Evolutionary conservation across 2,329 filamentous ascomycete species (phyloP), one percentile per base, ranked within the genome.

Genomic region (Diaporthe longicolla): DNA sequence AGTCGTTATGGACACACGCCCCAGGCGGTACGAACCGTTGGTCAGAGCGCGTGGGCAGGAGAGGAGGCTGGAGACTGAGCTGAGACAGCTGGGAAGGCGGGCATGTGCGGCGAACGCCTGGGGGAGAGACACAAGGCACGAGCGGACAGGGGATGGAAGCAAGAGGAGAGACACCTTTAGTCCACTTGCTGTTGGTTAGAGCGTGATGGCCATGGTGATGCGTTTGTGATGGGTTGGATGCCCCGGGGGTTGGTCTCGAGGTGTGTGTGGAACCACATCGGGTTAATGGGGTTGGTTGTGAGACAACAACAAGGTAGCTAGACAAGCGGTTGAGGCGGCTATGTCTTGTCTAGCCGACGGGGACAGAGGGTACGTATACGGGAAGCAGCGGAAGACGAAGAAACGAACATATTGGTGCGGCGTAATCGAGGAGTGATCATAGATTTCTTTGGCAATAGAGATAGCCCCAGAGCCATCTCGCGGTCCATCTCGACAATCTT

Each of bases 21-120:
- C 37, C 40, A n/a, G 35, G 29, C 32, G 63, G 45, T 59, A 73
- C 72, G 66, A 73, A 73, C 72, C 24, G 65, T 76, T 82, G 79
- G 80, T 73, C 80, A 79, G 75, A 78, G 80, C 80, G 45, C 35
- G 43, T 43, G 21, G 17, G 45, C 26, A 35, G 40, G 75, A 71
- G 75, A 35, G 50, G 75, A 71, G 75, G 61, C 73, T 76, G 70
- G 73, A 61, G 70, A 76, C 40, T 54, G 43, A 50, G 72, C 50
- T 71, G 37, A 73, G 65, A 68, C 63, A 70, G 19, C 52, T 68
- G 59, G 65, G 65, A 50, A 50, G 43, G 43, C 73, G 59, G 63
- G 45, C 57, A 63, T 71, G 57, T 71, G 57, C 57, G 71, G 71
- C 58, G 71, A 73, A 66, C 71, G 73, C 71, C 66, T 70, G 55